Evolutionary conservation across 1,284 basidiomycete genomes (phyloP), one percentile per base, ranked within the genome.

Genomic region (Baeospora myosura): DNA sequence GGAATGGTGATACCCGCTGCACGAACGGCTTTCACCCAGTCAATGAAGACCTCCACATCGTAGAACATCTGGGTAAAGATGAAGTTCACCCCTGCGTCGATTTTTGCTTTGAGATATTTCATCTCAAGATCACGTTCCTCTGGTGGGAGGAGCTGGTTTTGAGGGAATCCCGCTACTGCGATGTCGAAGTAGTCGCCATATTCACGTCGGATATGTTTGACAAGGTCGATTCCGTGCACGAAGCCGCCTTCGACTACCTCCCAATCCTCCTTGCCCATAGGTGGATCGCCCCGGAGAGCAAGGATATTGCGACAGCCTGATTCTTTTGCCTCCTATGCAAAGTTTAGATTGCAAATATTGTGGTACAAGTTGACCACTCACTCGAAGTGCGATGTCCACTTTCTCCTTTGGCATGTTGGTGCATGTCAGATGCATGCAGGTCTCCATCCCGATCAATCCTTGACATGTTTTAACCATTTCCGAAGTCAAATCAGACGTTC

Each of bases 41-140:
- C 66, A 50, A 88, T 76, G 63, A 94, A 95, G 50, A 90, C 58
- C 38, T 92, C 78, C 41, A 84, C 79, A 57, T 95, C 91, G 66
- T 93, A 95, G 67, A 95, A 95, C 84, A 95, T 91, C 64, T 95
- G 91, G 0, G 91, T 95, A 68, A 95, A 91, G 60, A 95, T 92
- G 64, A 94, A 89, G 63, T 81, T 76, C 45, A 84, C 88, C 36
- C 92, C 91, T 12, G 81, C 85, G 48, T 92, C 87, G 51, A 91
- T 68, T 64, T 95, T 95, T 51, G 83, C 78, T 63, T 89, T 92
- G 51, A 98, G 74, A 62, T 78, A 93, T 47, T 78, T 64, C 64
- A 98, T 81, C 64, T 98, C 95, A 45, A 77, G 75, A 38, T 78
- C 82, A 37, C 81, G 81, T 61, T 98, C 90, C 31, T 76, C 76